These are phyloP conservation scores for Gossypium davidsonii DNA, from an alignment of 441 rosid genomes.

Conservation along the genomic window DNA sequence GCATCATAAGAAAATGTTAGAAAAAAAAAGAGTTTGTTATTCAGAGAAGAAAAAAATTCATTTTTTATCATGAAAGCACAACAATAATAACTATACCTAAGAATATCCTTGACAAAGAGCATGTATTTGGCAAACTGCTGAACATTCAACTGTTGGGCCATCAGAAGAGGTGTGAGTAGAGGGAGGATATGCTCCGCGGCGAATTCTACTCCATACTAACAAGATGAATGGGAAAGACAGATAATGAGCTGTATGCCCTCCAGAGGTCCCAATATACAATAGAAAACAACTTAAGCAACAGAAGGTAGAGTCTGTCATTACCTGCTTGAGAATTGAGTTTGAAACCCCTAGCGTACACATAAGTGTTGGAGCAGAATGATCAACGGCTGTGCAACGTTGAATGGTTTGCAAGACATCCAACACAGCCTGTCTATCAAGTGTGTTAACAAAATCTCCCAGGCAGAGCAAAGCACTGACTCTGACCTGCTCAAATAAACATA, in stretches of 20 bases:
- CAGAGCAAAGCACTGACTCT: conserved; percentile 89
- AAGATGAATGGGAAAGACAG: conserved; percentile 14
- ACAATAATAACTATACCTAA: conserved; percentile 42
- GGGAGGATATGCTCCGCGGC: conserved; percentile 77
- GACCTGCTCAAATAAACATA: conserved; percentile 46
- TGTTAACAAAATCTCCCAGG: conserved; percentile 66
- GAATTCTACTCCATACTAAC: conserved; percentile 78
- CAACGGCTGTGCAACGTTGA: conserved; percentile 91
- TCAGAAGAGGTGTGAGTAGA: conserved; percentile 70
- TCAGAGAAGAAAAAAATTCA: neutral
- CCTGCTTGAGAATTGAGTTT: conserved; percentile 87
- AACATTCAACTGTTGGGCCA: conserved; percentile 75
- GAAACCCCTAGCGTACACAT: conserved; percentile 92
- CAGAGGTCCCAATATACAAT: neutral
- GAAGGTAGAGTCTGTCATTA: conserved; percentile 15
- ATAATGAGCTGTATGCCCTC: conserved; percentile 15
- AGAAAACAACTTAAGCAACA: conserved; percentile 8
- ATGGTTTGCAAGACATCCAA: conserved; percentile 76
- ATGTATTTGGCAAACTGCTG: conserved; percentile 93
- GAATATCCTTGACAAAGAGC: conserved; percentile 79
- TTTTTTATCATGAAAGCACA: neutral
- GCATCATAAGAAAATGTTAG: neutral
- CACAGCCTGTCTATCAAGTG: conserved; percentile 70
- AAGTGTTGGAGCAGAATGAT: conserved; percentile 87
- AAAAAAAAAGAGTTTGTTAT: neutral